Conservation (phyloP, 805 yeast species). For the Hyphopichia homilentoma region DNA sequence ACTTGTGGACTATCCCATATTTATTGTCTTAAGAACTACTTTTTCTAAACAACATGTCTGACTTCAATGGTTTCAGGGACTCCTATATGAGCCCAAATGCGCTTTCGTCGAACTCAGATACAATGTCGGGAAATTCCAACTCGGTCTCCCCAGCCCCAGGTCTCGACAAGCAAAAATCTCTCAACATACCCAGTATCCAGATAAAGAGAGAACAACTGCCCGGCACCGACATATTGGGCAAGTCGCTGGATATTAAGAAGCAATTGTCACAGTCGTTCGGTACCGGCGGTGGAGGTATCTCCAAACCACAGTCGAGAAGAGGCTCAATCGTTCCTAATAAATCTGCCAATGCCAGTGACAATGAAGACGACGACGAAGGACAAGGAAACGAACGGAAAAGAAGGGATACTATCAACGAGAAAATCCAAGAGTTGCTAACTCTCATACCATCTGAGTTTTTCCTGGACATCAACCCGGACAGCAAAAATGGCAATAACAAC, state of each 20-base stretch:
- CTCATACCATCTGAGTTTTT: conserved; percentile 36
- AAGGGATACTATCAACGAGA: conserved; percentile 42
- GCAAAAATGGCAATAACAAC: conserved; percentile 3
- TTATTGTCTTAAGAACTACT: no score
- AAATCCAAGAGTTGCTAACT: conserved; percentile 39
- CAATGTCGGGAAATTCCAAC: conserved; percentile 9
- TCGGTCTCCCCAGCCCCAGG: conserved; percentile 12
- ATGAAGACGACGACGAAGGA: conserved; percentile 20
- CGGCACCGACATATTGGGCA: conserved; percentile 22
- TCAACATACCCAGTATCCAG: conserved; percentile 24
- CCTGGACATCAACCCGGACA: conserved; percentile 22
- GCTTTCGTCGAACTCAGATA: conserved; percentile 9
- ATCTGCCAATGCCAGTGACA: conserved; percentile 16
- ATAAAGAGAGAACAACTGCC: conserved; percentile 19
- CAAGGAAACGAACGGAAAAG: conserved; percentile 40
- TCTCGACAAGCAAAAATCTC: conserved; percentile 8
- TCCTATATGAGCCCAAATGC: conserved; percentile 10
- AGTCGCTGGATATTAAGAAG: conserved; percentile 35
- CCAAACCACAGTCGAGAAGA: conserved; percentile 36
- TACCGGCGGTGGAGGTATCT: conserved; percentile 26
- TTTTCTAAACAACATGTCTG: no score
- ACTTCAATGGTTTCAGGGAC: conserved; percentile 16
- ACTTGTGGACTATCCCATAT: no score
- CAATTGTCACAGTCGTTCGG: conserved; percentile 39
- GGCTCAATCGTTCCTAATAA: conserved; percentile 26